These are phyloP conservation scores for Phalaenopsis equestris DNA, from an alignment of 106 monocot genomes.

Conservation along the genomic window DNA sequence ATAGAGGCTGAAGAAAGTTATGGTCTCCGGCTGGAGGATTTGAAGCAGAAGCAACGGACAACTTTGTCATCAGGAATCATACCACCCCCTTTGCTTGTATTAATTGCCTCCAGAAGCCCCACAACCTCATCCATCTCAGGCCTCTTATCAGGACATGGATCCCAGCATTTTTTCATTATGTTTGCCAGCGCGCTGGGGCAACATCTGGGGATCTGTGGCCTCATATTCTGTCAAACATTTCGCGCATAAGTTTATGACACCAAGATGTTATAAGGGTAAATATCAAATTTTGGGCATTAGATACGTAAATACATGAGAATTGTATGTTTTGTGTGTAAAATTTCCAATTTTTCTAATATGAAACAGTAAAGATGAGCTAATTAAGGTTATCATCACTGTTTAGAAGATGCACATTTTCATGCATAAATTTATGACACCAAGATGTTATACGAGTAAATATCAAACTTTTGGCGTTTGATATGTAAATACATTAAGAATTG, in stretches of 20 bases:
- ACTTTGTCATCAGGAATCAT: conserved; percentile 45
- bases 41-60: background rate
- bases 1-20: background rate
- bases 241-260: background rate
- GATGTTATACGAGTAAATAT: too few relatives aligned
- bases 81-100: conserved; percentile 58
- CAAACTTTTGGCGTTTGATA: too few relatives aligned
- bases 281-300: too few relatives aligned
- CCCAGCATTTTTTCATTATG: conserved; percentile 59
- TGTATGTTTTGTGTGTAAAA: too few relatives aligned
- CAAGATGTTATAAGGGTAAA: too few relatives aligned
- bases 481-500: too few relatives aligned
- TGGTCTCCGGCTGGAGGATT: background rate
- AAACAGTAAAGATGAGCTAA: too few relatives aligned
- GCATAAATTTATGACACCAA: too few relatives aligned
- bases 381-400: too few relatives aligned
- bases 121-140: conserved; percentile 72
- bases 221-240: conserved; percentile 28
- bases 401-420: background rate
- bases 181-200: conserved; percentile 40
- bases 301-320: too few relatives aligned
- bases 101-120: conserved; percentile 42
- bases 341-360: too few relatives aligned
- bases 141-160: conserved; percentile 46
- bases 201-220: conserved; percentile 61